Percentiles rank a stretch among this genome's conserved stretches.
These are phyloP conservation scores for Claviceps humidiphila DNA, from an alignment of 2,329 filamentous ascomycete species.

Conservation along the genomic window DNA sequence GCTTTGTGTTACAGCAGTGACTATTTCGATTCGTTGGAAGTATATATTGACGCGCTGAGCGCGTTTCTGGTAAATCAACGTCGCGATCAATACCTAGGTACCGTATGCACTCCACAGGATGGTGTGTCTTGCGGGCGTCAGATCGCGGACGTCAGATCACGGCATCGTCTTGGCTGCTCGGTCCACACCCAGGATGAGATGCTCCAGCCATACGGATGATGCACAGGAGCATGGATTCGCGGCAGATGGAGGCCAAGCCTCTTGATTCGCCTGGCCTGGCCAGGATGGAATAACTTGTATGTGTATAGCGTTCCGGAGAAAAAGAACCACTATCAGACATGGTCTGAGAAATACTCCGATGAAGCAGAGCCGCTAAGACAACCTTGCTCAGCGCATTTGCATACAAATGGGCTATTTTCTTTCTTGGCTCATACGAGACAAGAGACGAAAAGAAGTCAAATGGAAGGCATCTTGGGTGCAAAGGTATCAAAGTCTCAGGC, in stretches of 20 bases:
- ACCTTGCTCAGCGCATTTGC: not conserved
- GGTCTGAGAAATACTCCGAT: not conserved
- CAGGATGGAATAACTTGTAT: not conserved
- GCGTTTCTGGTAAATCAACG: too few relatives aligned
- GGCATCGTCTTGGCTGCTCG: not conserved
- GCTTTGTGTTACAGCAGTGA: too few relatives aligned
- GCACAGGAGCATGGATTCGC: conserved; percentile 1
- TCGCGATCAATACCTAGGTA: too few relatives aligned
- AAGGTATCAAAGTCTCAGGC: not conserved
- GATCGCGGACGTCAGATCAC: too few relatives aligned
- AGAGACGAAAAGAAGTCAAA: not conserved
- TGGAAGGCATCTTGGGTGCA: not conserved
- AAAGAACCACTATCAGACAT: not conserved
- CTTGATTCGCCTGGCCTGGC: not conserved
- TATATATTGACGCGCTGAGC: too few relatives aligned
- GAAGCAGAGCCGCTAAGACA: not conserved
- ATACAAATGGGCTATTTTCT: not conserved
- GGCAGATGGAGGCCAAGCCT: conserved; percentile 3
- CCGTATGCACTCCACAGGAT: too few relatives aligned
- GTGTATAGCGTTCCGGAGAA: conserved; percentile 1
- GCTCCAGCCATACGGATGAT: not conserved
- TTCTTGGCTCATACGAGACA: not conserved
- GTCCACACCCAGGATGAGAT: not conserved
- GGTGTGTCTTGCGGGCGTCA: too few relatives aligned
- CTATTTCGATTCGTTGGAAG: too few relatives aligned